Base-by-base conservation (phyloP, 805 yeast species). In the Nakazawaea ambrosiae region DNA sequence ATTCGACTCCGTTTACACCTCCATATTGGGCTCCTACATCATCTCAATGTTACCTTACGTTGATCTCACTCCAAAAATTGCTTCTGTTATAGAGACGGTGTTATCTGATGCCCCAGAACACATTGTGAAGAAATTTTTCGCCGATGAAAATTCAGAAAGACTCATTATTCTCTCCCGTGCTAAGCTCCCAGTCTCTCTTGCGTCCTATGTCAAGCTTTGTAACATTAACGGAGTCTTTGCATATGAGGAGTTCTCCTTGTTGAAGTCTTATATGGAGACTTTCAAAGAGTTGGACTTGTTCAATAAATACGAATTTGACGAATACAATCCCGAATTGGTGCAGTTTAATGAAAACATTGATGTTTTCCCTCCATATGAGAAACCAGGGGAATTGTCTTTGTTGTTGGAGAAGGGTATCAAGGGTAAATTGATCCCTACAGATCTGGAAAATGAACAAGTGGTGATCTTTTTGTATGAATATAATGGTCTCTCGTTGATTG, bases 401-500 rank as follows among this genome's bases (percentile, higher is more conserved):
- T 42, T 67, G 9, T 54, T 74, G 34, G 54, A 56, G 14, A 62
- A 61, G 43, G 78, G 79, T 2, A 83, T 95, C 0, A 72, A 66
- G 39, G 97, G 90, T 2, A 80, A 81, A 46, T 57, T 85, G 3
- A 57, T 89, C 22, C 78, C 86, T 1, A 65, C 74, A 3, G 51
- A 54, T 5, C 48, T 50, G 12, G 54, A 50, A 10, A 47, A 54
- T 24, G 59, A 62, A 42, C 50, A 58, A 9, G 48, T 72, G 14
- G 82, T 83, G 3, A 70, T 86, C 17, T 88, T 92, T 60, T 60
- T 80, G 20, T 75, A 81, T 52, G 68, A 70, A 3, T 87, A 79
- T 53, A 84, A 79, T 51, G 97, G 97, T 1, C 88, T 97, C 95
- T 73, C 95, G 0, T 58, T 83, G 20, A 49, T 90, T 14, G 97